Evolutionary conservation across 306 rosid genomes (phyloP).

Genomic region (Benincasa hispida): DNA sequence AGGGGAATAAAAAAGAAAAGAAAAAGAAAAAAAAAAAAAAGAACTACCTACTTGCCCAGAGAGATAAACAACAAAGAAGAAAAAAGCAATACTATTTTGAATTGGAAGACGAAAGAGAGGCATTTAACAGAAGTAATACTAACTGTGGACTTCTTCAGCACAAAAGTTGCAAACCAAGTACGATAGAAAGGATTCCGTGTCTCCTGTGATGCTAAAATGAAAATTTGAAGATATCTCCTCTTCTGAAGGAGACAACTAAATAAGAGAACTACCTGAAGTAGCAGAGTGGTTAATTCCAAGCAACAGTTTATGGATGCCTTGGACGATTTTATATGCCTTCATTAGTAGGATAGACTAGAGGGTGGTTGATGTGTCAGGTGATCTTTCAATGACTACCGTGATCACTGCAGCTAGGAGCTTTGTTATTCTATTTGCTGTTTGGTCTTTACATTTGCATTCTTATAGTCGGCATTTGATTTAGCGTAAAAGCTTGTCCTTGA

Average conservation of each 20-base stretch:
- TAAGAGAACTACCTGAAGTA: background rate
- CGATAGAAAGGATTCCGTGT: background rate
- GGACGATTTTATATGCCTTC: background rate
- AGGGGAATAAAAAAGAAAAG: too few species aligned
- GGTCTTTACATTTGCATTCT: background rate
- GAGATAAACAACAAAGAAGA: background rate
- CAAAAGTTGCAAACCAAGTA: background rate
- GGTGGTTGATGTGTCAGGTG: background rate
- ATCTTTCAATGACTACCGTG: background rate
- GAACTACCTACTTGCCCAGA: background rate
- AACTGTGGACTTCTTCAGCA: background rate
- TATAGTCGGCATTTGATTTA: background rate
- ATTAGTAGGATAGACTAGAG: background rate
- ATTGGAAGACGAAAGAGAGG: background rate
- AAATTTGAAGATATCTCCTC: background rate
- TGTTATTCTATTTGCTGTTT: background rate
- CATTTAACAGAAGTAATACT: background rate
- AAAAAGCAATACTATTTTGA: background rate
- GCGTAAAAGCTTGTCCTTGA: background rate
- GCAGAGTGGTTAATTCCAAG: background rate
- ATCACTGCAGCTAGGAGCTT: background rate
- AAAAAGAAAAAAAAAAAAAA: too few species aligned
- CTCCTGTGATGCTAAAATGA: background rate
- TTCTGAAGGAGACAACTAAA: background rate
- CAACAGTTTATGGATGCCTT: background rate